Evolutionary conservation across 164 flowering plant genomes (phyloP).

Genomic region (Buxus sempervirens): DNA sequence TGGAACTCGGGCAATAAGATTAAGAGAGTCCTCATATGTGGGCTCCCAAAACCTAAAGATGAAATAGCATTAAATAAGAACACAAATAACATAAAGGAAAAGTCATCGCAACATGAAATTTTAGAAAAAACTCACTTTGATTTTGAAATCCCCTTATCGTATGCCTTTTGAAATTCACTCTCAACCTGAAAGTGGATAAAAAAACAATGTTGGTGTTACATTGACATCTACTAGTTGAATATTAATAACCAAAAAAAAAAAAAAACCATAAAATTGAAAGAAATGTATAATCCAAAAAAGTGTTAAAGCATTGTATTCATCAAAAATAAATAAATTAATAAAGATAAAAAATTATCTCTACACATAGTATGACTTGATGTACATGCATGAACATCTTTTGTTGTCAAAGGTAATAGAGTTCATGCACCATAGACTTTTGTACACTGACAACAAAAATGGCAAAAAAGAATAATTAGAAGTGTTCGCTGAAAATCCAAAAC

Average conservation of each 20-base stretch:
- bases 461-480: no score
- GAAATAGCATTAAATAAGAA: neutral
- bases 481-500: no score
- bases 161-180: conserved; percentile 97
- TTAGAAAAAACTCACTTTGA: conserved; percentile 50
- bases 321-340: no score
- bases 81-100: neutral
- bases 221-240: neutral
- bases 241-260: neutral
- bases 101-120: neutral
- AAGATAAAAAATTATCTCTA: no score
- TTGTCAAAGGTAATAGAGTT: no score
- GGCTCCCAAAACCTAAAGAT: conserved; percentile 90
- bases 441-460: no score
- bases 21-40: conserved; percentile 85
- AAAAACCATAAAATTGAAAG: neutral
- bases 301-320: no score
- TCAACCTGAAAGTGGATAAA: conserved; percentile 54
- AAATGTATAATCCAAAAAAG: no score
- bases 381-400: no score
- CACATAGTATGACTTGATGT: no score
- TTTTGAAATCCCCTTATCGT: conserved; percentile 87
- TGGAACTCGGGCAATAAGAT: conserved; percentile 89
- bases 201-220: neutral
- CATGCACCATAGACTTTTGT: no score